phyloP scores from a whole-genome alignment of 805 yeast genomes.

The Cyberlindnera meyerae region DNA sequence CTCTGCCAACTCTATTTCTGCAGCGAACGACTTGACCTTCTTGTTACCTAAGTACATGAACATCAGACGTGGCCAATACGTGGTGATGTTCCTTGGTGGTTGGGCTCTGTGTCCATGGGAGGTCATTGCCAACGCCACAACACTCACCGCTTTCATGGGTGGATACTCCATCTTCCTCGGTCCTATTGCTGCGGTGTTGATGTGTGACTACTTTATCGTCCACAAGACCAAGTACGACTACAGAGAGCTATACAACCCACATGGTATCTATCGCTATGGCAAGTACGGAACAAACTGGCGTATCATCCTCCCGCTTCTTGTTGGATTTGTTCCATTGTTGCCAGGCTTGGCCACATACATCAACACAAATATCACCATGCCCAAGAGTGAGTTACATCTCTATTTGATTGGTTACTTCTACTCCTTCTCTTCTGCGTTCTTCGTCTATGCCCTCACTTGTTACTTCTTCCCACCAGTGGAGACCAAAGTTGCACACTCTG shows the following conservation, averaged over 20 bases:
- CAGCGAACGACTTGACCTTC: conserved; percentile 66
- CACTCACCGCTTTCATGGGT: conserved; percentile 16
- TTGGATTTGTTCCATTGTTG: conserved; percentile 14
- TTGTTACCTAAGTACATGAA: conserved; percentile 56
- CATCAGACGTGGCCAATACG: conserved; percentile 48
- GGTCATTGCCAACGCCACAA: conserved; percentile 13
- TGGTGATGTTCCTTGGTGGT: conserved; percentile 13
- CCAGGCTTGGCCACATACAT: conserved; percentile 15
- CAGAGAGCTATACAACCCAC: conserved; percentile 8
- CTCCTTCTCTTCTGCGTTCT: conserved; percentile 9
- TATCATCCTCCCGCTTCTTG: conserved; percentile 8
- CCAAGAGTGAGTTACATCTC: conserved; percentile 6
- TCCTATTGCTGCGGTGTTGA: conserved; percentile 15
- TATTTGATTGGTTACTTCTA: conserved; percentile 16
- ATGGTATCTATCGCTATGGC: conserved; percentile 12
- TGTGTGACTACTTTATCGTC: conserved; percentile 13
- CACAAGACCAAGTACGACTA: conserved; percentile 10
- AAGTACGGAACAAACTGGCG: conserved; percentile 14
- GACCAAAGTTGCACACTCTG: conserved; percentile 6
- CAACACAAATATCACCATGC: conserved; percentile 9
- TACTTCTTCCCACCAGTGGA: conserved; percentile 11
- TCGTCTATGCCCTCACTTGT: conserved; percentile 6
- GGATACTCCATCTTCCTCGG: conserved; percentile 16
- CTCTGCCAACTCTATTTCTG: conserved; percentile 61
- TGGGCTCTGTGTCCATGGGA: conserved; percentile 18